phyloP scores from a whole-genome alignment of 2,329 filamentous ascomycete species.

The Fusarium brachygibbosum region DNA sequence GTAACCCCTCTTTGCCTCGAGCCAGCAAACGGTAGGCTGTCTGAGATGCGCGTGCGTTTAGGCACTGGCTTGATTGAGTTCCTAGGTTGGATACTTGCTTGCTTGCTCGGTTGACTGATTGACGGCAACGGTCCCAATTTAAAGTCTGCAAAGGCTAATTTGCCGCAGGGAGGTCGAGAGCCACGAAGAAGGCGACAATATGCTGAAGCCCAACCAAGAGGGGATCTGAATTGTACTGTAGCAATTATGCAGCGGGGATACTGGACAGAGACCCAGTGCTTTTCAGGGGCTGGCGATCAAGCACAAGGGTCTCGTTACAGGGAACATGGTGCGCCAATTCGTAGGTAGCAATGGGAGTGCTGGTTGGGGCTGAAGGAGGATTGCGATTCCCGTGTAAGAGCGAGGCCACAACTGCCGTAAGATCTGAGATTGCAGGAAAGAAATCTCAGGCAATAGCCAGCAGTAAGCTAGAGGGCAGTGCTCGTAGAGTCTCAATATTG shows the following conservation, averaged over 20 bases:
- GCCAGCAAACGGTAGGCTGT: conserved; percentile 39
- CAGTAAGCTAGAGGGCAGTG: conserved; percentile 9
- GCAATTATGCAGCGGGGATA: conserved; percentile 30
- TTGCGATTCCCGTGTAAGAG: conserved; percentile 20
- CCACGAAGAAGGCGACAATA: conserved; percentile 14
- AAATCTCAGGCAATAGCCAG: not conserved
- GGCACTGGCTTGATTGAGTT: conserved; percentile 26
- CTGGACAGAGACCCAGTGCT: conserved; percentile 29
- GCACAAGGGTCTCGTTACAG: conserved; percentile 34
- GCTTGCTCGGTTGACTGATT: conserved; percentile 31
- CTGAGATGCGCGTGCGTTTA: conserved; percentile 41
- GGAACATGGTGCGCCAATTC: conserved; percentile 20
- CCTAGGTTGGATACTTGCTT: conserved; percentile 15
- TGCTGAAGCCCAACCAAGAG: conserved; percentile 32
- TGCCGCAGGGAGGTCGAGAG: conserved; percentile 19
- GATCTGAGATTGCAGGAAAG: conserved; percentile 9
- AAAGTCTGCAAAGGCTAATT: conserved; percentile 28
- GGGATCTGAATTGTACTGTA: conserved; percentile 29
- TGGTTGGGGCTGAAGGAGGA: conserved; percentile 13
- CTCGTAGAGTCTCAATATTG: conserved; percentile 2
- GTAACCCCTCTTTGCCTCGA: conserved; percentile 45
- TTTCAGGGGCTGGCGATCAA: conserved; percentile 37
- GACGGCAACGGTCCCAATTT: conserved; percentile 23
- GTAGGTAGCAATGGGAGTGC: conserved; percentile 3
- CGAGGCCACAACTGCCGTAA: conserved; percentile 13